Conservation (phyloP, 2,329 filamentous ascomycete species). For the Monosporascus sp. region DNA sequence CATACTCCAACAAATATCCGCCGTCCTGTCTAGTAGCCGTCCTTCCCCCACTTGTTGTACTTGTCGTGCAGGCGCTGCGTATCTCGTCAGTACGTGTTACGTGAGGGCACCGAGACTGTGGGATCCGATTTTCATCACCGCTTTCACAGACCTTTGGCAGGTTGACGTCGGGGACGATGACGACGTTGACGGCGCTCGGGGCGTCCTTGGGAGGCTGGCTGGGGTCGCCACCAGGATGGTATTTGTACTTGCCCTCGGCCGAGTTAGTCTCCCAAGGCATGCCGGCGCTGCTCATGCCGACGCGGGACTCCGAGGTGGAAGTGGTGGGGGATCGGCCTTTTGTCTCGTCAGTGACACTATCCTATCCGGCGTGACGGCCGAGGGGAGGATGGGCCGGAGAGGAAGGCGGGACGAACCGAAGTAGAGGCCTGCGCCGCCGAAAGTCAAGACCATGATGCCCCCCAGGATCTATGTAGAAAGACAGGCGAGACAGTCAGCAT, state of each 20-base stretch:
- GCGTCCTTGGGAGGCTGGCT: slow-evolving; percentile 76
- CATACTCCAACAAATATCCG: background rate
- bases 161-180: slow-evolving; percentile 89
- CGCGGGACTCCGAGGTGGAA: slow-evolving; percentile 73
- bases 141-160: slow-evolving; percentile 70
- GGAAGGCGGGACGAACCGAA: slow-evolving; percentile 54
- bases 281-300: slow-evolving; percentile 68
- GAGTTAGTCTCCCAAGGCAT: slow-evolving; percentile 86
- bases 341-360: background rate
- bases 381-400: slow-evolving; percentile 2
- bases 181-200: slow-evolving; percentile 90
- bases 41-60: slow-evolving; percentile 99
- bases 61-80: slow-evolving; percentile 81
- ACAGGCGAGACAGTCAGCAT: slow-evolving; percentile 12
- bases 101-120: too few relatives aligned
- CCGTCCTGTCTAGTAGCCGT: slow-evolving; percentile 63
- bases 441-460: slow-evolving; percentile 83
- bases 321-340: slow-evolving; percentile 78
- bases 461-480: slow-evolving; percentile 66
- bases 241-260: slow-evolving; percentile 64
- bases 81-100: slow-evolving; percentile 3
- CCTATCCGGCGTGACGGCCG: background rate
- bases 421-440: slow-evolving; percentile 86
- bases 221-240: slow-evolving; percentile 81
- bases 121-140: background rate